A percentile compares a stretch with the other conserved stretches of the same genome.
phyloP scores from a whole-genome alignment of 1,284 basidiomycete genomes.

The Puccinia hordei region DNA sequence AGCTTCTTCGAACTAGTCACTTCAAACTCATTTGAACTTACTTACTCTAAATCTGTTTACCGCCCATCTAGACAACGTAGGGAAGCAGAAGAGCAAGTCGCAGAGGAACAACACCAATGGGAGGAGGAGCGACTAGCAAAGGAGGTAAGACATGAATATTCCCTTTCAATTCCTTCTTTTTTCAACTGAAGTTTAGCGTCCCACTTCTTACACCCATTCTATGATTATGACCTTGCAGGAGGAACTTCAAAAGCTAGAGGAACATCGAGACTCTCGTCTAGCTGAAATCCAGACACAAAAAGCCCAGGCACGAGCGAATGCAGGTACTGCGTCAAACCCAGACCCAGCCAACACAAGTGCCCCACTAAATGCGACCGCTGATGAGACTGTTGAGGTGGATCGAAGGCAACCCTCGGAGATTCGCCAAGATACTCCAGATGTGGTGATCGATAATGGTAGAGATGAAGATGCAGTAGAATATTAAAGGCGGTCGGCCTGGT shows the following conservation, averaged over 20 bases:
- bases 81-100: conserved; percentile 22
- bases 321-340: background rate
- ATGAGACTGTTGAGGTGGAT: background rate
- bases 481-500: background rate
- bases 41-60: conserved; percentile 4
- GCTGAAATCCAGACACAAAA: conserved; percentile 44
- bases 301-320: conserved; percentile 3
- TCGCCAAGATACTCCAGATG: conserved; percentile 33
- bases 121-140: conserved; percentile 31
- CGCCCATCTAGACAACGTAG: conserved; percentile 35
- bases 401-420: conserved; percentile 26
- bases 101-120: conserved; percentile 33
- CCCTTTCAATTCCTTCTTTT: background rate
- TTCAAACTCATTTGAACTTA: background rate
- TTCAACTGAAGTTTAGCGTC: background rate
- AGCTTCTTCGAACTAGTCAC: background rate
- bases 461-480: conserved; percentile 49
- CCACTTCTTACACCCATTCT: background rate
- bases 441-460: conserved; percentile 14
- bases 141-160: conserved; percentile 17
- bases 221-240: background rate
- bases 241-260: conserved; percentile 32
- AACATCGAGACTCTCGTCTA: conserved; percentile 20
- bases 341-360: background rate
- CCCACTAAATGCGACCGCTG: background rate